phyloP scores from a whole-genome alignment of 805 yeast genomes.

The Metschnikowia lachancei region DNA sequence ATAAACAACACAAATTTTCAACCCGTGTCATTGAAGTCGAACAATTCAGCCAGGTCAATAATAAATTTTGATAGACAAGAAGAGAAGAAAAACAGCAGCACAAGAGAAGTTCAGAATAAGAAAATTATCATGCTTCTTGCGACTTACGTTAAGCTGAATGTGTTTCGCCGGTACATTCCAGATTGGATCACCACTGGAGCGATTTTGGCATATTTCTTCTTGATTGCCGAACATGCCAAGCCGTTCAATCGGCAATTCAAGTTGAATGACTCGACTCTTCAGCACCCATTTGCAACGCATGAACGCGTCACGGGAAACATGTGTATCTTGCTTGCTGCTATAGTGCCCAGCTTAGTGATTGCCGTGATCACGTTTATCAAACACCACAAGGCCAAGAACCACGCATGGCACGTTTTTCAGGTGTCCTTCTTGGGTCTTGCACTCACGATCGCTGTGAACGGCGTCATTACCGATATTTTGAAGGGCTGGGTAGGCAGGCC shows the following conservation, averaged over 20 bases:
- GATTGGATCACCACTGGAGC: constrained; percentile 33
- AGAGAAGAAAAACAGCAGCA: background rate
- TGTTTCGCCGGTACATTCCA: constrained; percentile 23
- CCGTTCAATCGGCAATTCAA: constrained; percentile 39
- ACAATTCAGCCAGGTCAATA: background rate
- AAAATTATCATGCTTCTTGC: constrained; percentile 19
- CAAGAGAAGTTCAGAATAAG: too few relatives aligned
- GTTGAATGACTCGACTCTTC: constrained; percentile 29
- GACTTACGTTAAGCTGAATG: constrained; percentile 17
- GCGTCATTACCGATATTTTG: constrained; percentile 36
- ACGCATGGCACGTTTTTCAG: constrained; percentile 27
- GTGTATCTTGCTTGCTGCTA: constrained; percentile 30
- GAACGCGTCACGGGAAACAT: constrained; percentile 30
- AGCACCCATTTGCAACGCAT: constrained; percentile 34
- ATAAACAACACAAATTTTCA: too few relatives aligned
- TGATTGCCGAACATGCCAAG: constrained; percentile 30
- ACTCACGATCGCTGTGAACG: constrained; percentile 29
- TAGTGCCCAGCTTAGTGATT: constrained; percentile 27
- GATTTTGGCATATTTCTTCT: constrained; percentile 27
- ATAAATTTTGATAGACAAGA: background rate
- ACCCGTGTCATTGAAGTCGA: too few relatives aligned
- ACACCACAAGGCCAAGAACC: constrained; percentile 10
- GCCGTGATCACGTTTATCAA: constrained; percentile 13
- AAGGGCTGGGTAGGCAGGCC: constrained; percentile 34
- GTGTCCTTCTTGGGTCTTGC: constrained; percentile 31